These are phyloP conservation scores for Colletotrichum eleusines DNA, from an alignment of 2,329 filamentous ascomycete species.

Conservation along the genomic window DNA sequence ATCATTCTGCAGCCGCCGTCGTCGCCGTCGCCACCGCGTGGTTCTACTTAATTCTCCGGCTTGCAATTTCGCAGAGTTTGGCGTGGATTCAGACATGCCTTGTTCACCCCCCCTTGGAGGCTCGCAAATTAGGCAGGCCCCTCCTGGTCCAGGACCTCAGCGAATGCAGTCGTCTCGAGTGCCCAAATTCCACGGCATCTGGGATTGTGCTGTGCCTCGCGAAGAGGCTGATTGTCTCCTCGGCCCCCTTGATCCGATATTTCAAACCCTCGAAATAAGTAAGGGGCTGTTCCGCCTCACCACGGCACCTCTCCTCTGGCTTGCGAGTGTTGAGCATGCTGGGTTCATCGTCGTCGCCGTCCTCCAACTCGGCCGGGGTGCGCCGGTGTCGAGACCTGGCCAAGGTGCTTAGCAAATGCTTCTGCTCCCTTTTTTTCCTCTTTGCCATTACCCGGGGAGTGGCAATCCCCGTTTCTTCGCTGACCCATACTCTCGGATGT, in stretches of 20 bases:
- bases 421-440: neutral
- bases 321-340: conserved; percentile 9
- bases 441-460: conserved; percentile 4
- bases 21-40: conserved; percentile 3
- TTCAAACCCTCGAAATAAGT: neutral
- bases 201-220: neutral
- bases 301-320: neutral
- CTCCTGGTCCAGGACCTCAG: neutral
- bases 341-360: conserved; percentile 29
- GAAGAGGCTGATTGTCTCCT: neutral
- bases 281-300: neutral
- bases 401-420: neutral
- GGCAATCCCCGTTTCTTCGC: conserved; percentile 19
- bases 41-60: neutral
- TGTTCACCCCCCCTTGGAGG: neutral
- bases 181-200: neutral
- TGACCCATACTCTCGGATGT: conserved; percentile 27
- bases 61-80: conserved; percentile 17
- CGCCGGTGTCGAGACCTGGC: conserved; percentile 10
- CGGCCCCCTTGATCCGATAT: neutral
- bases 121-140: neutral
- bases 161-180: neutral
- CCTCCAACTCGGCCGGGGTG: conserved; percentile 17
- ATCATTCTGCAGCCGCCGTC: neutral
- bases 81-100: neutral